Conservation (phyloP, 1,284 basidiomycete species). For the Fomitopsis pinicola region DNA sequence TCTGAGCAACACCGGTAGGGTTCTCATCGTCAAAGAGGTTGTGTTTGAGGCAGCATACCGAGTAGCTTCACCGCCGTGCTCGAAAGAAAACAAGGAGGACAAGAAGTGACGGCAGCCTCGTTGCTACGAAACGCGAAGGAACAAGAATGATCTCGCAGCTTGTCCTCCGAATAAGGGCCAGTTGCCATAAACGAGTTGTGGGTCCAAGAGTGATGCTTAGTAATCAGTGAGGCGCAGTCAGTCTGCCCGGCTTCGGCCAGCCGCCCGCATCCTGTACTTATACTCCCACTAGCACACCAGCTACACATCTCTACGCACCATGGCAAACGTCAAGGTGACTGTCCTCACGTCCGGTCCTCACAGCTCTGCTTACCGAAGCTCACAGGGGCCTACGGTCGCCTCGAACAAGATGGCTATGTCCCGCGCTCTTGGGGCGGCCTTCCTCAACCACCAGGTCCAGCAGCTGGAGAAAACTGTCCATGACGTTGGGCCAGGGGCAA, state of each 20-base stretch:
- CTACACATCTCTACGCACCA: neutral
- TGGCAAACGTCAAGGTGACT: conserved; percentile 3
- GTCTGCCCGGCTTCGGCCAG: neutral
- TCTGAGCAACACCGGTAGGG: too few relatives aligned
- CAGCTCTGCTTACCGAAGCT: neutral
- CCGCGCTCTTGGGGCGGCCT: conserved; percentile 76
- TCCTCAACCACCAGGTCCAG: conserved; percentile 78
- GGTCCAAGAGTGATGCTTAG: conserved; percentile 6
- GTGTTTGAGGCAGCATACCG: too few relatives aligned
- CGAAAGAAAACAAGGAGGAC: neutral
- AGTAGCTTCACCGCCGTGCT: too few relatives aligned
- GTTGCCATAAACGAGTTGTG: neutral
- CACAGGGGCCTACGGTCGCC: conserved; percentile 20
- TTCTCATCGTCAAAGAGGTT: too few relatives aligned
- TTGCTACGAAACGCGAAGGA: neutral
- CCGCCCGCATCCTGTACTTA: neutral
- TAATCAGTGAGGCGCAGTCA: conserved; percentile 8
- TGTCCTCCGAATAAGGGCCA: neutral
- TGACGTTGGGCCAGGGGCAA: conserved; percentile 40
- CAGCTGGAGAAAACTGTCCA: conserved; percentile 75
- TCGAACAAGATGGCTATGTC: conserved; percentile 71
- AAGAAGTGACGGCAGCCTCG: neutral
- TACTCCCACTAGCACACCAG: neutral
- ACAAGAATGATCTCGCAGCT: neutral
- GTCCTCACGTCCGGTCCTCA: neutral